Percentiles rank a stretch among this genome's conserved stretches.
Conservation (phyloP, 2,329 filamentous ascomycete genomes). For the Juglanconis oblonga region DNA sequence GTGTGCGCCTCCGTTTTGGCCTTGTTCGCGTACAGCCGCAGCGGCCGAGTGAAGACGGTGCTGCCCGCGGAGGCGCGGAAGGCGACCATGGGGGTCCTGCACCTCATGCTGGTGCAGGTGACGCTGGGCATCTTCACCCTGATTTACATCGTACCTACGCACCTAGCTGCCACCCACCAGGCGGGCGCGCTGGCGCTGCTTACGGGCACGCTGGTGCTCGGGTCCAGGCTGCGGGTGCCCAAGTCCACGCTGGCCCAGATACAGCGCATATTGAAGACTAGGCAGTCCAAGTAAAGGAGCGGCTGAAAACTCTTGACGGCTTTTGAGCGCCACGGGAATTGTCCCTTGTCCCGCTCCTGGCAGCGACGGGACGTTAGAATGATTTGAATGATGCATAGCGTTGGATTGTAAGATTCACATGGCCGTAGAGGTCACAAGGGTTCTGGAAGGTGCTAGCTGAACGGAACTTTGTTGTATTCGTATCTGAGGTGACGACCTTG, state of each 20-base stretch:
- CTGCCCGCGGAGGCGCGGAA: constrained; percentile 64
- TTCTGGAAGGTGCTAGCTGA: neutral
- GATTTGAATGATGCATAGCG: constrained; percentile 5
- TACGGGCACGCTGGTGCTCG: constrained; percentile 76
- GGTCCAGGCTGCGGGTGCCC: constrained; percentile 73
- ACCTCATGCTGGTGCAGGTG: constrained; percentile 79
- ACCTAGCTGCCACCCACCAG: constrained; percentile 87
- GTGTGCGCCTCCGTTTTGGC: constrained; percentile 80
- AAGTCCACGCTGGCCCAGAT: constrained; percentile 61
- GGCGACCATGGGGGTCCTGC: constrained; percentile 76
- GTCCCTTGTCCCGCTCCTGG: neutral
- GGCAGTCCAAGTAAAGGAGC: constrained; percentile 1
- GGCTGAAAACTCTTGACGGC: neutral
- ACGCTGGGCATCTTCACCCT: constrained; percentile 85
- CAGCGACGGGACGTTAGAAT: neutral
- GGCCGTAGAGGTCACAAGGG: no score
- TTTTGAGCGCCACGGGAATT: neutral
- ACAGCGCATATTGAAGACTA: constrained; percentile 41
- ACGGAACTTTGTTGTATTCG: neutral
- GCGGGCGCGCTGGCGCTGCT: constrained; percentile 83
- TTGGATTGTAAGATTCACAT: constrained; percentile 12
- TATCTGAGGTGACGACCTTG: neutral
- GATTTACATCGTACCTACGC: constrained; percentile 88
- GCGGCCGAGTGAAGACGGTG: constrained; percentile 52
- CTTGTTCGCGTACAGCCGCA: constrained; percentile 77